Percentiles rank a stretch among this genome's conserved stretches.
These are phyloP conservation scores for Triangularia verruculosa DNA, from an alignment of 2,329 filamentous ascomycete genomes.

Conservation along the genomic window DNA sequence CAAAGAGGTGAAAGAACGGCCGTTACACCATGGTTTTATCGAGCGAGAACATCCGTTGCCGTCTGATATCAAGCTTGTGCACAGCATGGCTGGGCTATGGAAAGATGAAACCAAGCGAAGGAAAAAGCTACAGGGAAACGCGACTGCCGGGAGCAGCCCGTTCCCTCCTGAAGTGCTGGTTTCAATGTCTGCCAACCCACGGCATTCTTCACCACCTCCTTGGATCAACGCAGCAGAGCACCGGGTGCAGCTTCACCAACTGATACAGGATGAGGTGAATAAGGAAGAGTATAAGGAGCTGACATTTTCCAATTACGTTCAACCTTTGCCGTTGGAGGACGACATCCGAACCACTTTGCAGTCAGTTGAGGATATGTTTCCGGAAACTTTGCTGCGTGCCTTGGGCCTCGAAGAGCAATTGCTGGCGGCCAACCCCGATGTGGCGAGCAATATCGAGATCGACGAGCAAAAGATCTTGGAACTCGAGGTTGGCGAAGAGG, in stretches of 20 bases:
- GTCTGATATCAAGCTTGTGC: constrained; percentile 73
- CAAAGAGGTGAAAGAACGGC: constrained; percentile 68
- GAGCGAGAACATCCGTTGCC: constrained; percentile 65
- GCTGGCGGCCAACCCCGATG: constrained; percentile 31
- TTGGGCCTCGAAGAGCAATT: constrained; percentile 40
- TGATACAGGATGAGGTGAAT: constrained; percentile 64
- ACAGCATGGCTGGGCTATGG: constrained; percentile 94
- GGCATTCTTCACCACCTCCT: constrained; percentile 67
- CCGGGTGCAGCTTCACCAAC: constrained; percentile 57
- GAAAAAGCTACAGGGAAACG: constrained; percentile 66
- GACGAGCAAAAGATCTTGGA: constrained; percentile 59
- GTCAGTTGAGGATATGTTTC: constrained; percentile 84
- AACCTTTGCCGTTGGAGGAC: constrained; percentile 49
- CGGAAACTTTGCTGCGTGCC: constrained; percentile 56
- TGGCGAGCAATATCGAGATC: constrained; percentile 53
- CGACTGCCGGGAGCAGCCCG: constrained; percentile 64
- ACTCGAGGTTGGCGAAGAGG: constrained; percentile 36
- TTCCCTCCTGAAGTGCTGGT: constrained; percentile 79
- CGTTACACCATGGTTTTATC: constrained; percentile 81
- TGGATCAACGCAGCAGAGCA: constrained; percentile 95
- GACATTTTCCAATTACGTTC: constrained; percentile 66
- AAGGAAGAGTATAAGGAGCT: constrained; percentile 41
- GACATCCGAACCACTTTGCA: constrained; percentile 73
- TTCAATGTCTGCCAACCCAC: constrained; percentile 82
- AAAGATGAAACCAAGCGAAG: constrained; percentile 80